Evolutionary conservation across 2,329 filamentous ascomycete genomes (phyloP).

Genomic region (Cladosporium oxysporum): DNA sequence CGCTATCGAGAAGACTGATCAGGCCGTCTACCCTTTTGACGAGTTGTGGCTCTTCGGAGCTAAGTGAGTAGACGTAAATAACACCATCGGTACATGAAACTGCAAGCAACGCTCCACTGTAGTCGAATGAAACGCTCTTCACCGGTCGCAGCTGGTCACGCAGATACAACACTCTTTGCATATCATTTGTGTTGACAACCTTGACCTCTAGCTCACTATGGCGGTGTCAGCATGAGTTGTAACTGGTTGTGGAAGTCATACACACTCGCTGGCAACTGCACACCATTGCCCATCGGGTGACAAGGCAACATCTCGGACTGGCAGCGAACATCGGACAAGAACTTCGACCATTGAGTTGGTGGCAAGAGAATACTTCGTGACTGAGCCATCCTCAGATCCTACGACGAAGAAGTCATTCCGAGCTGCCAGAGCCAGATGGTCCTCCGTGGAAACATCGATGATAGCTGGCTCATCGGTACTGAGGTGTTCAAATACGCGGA

Average conservation of each 20-base stretch:
- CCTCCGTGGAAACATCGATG: conserved; percentile 86
- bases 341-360: conserved; percentile 76
- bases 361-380: conserved; percentile 85
- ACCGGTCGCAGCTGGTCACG: conserved; percentile 82
- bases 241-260: conserved; percentile 24
- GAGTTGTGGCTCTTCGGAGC: conserved; percentile 74
- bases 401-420: conserved; percentile 81
- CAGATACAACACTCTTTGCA: conserved; percentile 72
- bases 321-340: conserved; percentile 79
- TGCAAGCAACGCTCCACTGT: conserved; percentile 71
- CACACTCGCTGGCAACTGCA: conserved; percentile 89
- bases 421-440: conserved; percentile 77
- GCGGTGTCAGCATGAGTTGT: conserved; percentile 25
- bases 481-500: conserved; percentile 87
- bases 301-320: conserved; percentile 81
- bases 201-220: conserved; percentile 80
- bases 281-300: conserved; percentile 83
- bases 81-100: conserved; percentile 87
- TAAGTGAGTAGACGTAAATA: conserved; percentile 86
- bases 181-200: conserved; percentile 79
- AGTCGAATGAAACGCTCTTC: conserved; percentile 90
- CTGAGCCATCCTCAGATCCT: conserved; percentile 92
- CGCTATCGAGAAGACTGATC: conserved; percentile 75
- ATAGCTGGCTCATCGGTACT: conserved; percentile 90
- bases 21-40: conserved; percentile 83